A percentile compares a stretch with the other conserved stretches of the same genome.
Evolutionary conservation across 2,329 filamentous ascomycete genomes (phyloP).

Genomic region (Pseudogymnoascus sp.): DNA sequence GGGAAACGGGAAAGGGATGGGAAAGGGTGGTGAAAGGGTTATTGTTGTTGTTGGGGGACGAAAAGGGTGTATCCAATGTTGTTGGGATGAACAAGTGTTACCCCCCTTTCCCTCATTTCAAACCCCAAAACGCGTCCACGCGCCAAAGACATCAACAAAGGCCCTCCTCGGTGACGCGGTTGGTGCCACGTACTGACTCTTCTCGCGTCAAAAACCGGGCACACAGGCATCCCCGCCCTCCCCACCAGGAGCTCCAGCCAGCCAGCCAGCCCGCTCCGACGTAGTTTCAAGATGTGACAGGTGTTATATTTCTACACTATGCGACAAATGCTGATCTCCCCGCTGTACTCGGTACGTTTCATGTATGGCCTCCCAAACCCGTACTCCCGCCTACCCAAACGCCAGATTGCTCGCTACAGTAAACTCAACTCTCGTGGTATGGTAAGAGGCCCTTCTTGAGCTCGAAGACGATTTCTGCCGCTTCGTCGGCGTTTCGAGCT

Average conservation of each 20-base stretch:
- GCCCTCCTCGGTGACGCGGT: neutral
- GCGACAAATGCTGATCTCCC: neutral
- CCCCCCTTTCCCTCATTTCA: neutral
- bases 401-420: conserved; percentile 5
- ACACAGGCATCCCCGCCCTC: neutral
- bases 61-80: conserved; percentile 4
- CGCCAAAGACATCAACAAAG: neutral
- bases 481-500: conserved; percentile 61
- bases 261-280: neutral
- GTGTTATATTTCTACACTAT: conserved; percentile 8
- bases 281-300: neutral
- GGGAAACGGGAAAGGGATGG: conserved; percentile 27
- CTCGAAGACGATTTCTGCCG: conserved; percentile 69
- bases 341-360: neutral
- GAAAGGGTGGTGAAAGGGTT: conserved; percentile 34
- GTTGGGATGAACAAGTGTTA: conserved; percentile 6
- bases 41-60: conserved; percentile 13
- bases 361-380: neutral
- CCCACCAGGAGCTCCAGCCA: neutral
- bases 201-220: conserved; percentile 1
- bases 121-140: neutral
- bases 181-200: conserved; percentile 1
- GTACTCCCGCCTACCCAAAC: neutral
- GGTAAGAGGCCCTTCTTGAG: conserved; percentile 67
- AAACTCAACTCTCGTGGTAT: conserved; percentile 31